Base-by-base conservation (phyloP, 2,329 filamentous ascomycete species). In the Clonostachys rosea region DNA sequence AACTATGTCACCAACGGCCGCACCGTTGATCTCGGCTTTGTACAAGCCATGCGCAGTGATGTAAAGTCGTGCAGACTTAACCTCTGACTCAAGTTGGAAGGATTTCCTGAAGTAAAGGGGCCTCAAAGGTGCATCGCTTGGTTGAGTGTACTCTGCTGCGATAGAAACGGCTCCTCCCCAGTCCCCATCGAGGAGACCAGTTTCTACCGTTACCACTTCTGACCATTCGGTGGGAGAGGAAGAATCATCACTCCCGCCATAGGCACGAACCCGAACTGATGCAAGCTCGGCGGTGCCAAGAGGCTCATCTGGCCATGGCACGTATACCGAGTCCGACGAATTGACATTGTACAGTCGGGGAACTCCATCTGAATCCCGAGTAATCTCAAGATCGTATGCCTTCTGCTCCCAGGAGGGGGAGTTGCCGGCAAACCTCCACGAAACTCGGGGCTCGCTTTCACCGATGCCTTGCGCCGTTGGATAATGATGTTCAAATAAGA, bases 11-110 rank as follows among this genome's bases (percentile, higher is more conserved):
- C 69, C 68, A 3, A 76, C 65, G 6, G 57, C 56, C 1, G 58
- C 49, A 0, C 71, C 74, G 44, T 80, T 78, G 49, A 79, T 70
- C 34, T 66, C 65, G 0, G 68, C 70, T 39, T 70, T 63, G 45
- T 75, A 78, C 1, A 77, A 46, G 0, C 75, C 74, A 2, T 69
- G 58, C 0, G 66, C 64, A 0, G 73, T 75, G 39, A 75, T 70
- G 45, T 78, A 77, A 0, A 78, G 57, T 1, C 73, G 61, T 0
- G 73, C 73, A 1, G 61, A 64, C 5, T 53, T 37, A 16, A 68
- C 39, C 3, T 52, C 45, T 1, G 42, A 34, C 0, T 50, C 44
- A 0, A 65, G 41, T 1, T 49, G 34, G 35, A 73, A 72, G 1
- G 52, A 50, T 16, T 65, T 69, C 2, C 66, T 55, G 42, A 71